Percentiles rank a stretch among this genome's conserved stretches.
Conservation (phyloP, 2,329 filamentous ascomycete genomes). For the Talaromyces sp. region DNA sequence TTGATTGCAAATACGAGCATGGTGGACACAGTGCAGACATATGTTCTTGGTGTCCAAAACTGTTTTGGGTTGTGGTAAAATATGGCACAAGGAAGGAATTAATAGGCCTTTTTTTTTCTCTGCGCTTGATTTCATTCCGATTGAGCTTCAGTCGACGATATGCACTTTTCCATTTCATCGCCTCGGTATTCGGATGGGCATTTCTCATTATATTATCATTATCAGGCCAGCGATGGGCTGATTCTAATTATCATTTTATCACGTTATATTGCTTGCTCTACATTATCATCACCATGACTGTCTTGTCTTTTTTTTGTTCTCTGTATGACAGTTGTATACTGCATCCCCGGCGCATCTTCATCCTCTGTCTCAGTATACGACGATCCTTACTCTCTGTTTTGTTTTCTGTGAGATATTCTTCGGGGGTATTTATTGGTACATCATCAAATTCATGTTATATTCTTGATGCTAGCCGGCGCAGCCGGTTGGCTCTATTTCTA, state of each 20-base stretch:
- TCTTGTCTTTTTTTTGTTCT: constrained; percentile 17
- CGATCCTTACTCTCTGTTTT: constrained; percentile 11
- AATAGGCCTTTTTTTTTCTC: constrained; percentile 18
- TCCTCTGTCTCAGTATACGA: constrained; percentile 12
- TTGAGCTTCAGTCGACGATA: constrained; percentile 18
- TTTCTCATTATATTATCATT: constrained; percentile 23
- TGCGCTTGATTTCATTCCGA: constrained; percentile 24
- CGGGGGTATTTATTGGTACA: constrained; percentile 22
- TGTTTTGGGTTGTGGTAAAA: constrained; percentile 18
- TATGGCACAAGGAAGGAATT: constrained; percentile 5
- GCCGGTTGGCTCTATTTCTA: constrained; percentile 15
- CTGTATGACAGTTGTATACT: constrained; percentile 30
- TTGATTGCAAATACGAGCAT: constrained; percentile 9
- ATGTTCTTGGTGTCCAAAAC: background rate
- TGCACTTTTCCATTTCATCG: constrained; percentile 7
- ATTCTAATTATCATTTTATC: constrained; percentile 21
- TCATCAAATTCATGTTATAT: constrained; percentile 19
- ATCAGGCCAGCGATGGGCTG: constrained; percentile 27
- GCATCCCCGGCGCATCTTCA: constrained; percentile 19
- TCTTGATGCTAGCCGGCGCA: constrained; percentile 11
- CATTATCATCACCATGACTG: constrained; percentile 23
- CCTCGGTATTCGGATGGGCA: constrained; percentile 12
- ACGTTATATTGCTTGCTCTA: constrained; percentile 19
- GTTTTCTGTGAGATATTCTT: constrained; percentile 10
- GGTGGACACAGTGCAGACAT: background rate